A percentile compares a stretch with the other conserved stretches of the same genome.
Conservation (phyloP, 306 rosid species). For the Rosa lucieae region DNA sequence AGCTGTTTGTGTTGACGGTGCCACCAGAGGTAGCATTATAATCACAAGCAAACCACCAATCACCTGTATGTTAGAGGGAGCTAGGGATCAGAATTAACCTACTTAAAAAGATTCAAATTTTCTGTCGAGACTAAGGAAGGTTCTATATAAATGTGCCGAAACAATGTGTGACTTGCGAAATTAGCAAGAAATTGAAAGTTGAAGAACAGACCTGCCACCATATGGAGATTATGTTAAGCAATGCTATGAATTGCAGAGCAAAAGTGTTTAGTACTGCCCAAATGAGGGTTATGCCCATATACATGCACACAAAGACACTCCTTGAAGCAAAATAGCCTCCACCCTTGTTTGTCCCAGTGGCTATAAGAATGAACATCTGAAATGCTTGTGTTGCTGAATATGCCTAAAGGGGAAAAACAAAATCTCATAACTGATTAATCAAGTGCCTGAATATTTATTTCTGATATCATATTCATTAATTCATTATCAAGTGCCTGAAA, state of each 20-base stretch:
- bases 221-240: slow-evolving; percentile 30
- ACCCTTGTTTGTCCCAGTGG: slow-evolving; percentile 31
- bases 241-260: slow-evolving; percentile 26
- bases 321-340: slow-evolving; percentile 34
- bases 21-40: slow-evolving; percentile 27
- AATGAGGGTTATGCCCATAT: slow-evolving; percentile 12
- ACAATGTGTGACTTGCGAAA: neutral
- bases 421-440: neutral
- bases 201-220: slow-evolving; percentile 33
- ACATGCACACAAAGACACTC: slow-evolving; percentile 23
- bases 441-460: neutral
- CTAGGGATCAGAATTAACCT: neutral
- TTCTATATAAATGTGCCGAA: neutral
- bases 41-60: slow-evolving; percentile 27
- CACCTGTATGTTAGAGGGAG: slow-evolving; percentile 9
- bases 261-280: slow-evolving; percentile 34
- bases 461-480: neutral
- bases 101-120: neutral
- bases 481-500: neutral
- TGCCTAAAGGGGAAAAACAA: slow-evolving; percentile 16
- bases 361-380: slow-evolving; percentile 29
- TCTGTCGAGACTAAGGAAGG: neutral
- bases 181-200: neutral
- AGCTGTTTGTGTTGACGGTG: slow-evolving; percentile 21
- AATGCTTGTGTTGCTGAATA: slow-evolving; percentile 31